phyloP scores from a whole-genome alignment of 2,329 filamentous ascomycete species.

The Arthrobotrys pseudoclavata region DNA sequence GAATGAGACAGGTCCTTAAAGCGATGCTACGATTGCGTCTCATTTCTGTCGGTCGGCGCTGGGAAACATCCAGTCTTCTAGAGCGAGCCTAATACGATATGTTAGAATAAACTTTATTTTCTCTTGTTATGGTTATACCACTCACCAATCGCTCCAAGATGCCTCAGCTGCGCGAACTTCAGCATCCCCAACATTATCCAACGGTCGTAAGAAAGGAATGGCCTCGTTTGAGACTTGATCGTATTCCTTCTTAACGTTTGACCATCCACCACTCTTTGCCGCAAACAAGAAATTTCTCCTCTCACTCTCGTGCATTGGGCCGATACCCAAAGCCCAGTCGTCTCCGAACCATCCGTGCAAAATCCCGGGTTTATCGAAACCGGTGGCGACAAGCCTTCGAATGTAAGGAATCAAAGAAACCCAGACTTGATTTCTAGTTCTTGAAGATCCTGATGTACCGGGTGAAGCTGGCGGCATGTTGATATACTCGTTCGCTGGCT shows the following conservation, averaged over 20 bases:
- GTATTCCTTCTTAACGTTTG: conserved; percentile 88
- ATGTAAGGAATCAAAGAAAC: conserved; percentile 89
- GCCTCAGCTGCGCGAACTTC: conserved; percentile 87
- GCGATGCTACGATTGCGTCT: conserved; percentile 6
- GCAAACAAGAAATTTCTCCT: conserved; percentile 95
- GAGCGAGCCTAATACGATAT: conserved; percentile 39
- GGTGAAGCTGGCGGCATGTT: conserved; percentile 56
- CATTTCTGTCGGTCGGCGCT: conserved; percentile 44
- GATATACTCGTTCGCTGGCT: conserved; percentile 56
- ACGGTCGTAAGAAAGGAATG: conserved; percentile 85
- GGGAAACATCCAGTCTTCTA: conserved; percentile 60
- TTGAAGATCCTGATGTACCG: conserved; percentile 45
- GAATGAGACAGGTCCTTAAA: not conserved
- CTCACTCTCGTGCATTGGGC: conserved; percentile 87
- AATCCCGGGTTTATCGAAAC: conserved; percentile 87
- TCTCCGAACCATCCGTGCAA: conserved; percentile 97
- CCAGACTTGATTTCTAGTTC: conserved; percentile 64
- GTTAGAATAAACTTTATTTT: conserved; percentile 17
- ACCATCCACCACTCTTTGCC: conserved; percentile 84
- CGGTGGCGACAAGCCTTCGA: conserved; percentile 88
- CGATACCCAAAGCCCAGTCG: conserved; percentile 84
- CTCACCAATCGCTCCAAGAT: conserved; percentile 87
- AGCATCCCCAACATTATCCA: conserved; percentile 80
- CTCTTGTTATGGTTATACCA: not conserved
- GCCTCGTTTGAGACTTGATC: conserved; percentile 87